Conservation (phyloP, 2,329 filamentous ascomycete species). For the Mariannaea elegans region DNA sequence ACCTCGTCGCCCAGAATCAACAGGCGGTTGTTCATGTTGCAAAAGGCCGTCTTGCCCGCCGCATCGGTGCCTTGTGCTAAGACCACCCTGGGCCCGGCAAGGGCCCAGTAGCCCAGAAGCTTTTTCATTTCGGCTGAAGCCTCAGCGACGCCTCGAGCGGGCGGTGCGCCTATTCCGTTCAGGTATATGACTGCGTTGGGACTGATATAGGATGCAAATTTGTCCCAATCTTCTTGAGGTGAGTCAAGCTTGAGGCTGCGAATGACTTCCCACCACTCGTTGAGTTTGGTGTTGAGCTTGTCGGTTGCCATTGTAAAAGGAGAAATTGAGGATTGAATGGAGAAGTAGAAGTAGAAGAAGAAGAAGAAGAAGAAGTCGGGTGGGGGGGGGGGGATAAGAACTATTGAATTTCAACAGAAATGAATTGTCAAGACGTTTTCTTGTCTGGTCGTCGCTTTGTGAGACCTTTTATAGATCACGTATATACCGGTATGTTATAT, state of each 20-base stretch:
- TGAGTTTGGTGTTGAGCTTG: slow-evolving; percentile 3
- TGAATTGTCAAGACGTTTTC: too few relatives aligned
- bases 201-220: slow-evolving; percentile 1
- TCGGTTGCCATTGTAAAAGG: neutral
- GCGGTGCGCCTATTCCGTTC: neutral
- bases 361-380: neutral
- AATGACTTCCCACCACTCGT: neutral
- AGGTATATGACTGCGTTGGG: slow-evolving; percentile 1
- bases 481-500: too few relatives aligned
- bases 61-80: slow-evolving; percentile 1
- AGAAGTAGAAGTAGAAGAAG: neutral
- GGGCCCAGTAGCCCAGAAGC: slow-evolving; percentile 5
- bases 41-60: neutral
- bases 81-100: slow-evolving; percentile 6
- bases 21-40: slow-evolving; percentile 18
- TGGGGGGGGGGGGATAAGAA: too few relatives aligned
- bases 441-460: too few relatives aligned
- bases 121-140: slow-evolving; percentile 1
- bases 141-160: slow-evolving; percentile 1
- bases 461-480: too few relatives aligned
- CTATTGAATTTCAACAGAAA: too few relatives aligned
- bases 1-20: slow-evolving; percentile 12
- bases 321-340: neutral
- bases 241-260: slow-evolving; percentile 1
- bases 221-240: slow-evolving; percentile 16